These are phyloP conservation scores for Ogataea nakhonphanomensis DNA, from an alignment of 805 yeast genomes.

Conservation along the genomic window DNA sequence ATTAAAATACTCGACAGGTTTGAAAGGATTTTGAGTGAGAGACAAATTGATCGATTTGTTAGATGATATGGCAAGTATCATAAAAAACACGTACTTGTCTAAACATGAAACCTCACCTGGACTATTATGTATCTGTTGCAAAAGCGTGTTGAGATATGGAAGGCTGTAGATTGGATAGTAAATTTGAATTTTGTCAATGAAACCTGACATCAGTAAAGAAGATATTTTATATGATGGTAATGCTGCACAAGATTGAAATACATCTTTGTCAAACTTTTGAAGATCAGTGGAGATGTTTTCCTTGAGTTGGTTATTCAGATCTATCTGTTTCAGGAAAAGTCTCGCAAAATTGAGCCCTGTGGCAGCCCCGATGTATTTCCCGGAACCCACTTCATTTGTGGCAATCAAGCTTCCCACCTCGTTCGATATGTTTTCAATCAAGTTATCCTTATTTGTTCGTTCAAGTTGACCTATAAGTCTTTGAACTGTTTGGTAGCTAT, in stretches of 20 bases:
- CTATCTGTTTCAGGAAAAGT: conserved; percentile 20
- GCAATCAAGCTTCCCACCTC: conserved; percentile 27
- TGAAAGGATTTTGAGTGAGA: conserved; percentile 16
- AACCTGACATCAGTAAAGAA: conserved; percentile 12
- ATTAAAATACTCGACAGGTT: conserved; percentile 22
- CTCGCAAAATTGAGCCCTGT: conserved; percentile 27
- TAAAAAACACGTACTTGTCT: conserved; percentile 22
- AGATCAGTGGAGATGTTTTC: conserved; percentile 10
- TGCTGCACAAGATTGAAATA: conserved; percentile 22
- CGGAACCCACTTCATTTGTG: conserved; percentile 13
- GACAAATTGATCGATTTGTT: conserved; percentile 5
- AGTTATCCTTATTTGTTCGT: conserved; percentile 13
- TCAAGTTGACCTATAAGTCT: conserved; percentile 12
- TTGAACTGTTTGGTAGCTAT: conserved; percentile 22
- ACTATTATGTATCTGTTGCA: conserved; percentile 12
- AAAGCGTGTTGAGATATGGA: conserved; percentile 10
- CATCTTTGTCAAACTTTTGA: conserved; percentile 18
- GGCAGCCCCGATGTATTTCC: conserved; percentile 28
- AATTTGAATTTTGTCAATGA: conserved; percentile 19
- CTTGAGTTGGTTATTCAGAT: conserved; percentile 16
- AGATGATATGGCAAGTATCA: conserved; percentile 23
- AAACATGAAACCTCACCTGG: conserved; percentile 17
- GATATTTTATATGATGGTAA: conserved; percentile 20
- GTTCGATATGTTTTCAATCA: conserved; percentile 24
- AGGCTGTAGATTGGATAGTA: conserved; percentile 21